Percentiles rank a stretch among this genome's conserved stretches.
phyloP scores from a whole-genome alignment of 2,329 filamentous ascomycete species.

The Fusarium nodosum region DNA sequence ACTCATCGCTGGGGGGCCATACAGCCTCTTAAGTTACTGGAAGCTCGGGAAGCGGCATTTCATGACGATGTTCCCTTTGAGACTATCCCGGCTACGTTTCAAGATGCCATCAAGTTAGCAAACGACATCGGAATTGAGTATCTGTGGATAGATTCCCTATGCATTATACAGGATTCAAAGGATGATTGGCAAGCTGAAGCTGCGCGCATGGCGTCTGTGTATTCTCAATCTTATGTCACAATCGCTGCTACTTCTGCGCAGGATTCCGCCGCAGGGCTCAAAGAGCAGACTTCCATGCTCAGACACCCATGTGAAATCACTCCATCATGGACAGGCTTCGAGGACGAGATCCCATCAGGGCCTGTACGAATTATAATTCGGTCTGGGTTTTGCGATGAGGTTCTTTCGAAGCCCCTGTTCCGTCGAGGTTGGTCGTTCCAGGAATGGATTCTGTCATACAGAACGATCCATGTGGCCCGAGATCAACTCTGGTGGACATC shows the following conservation, averaged over 20 bases:
- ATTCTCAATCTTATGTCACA: slow-evolving; percentile 33
- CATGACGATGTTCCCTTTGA: slow-evolving; percentile 16
- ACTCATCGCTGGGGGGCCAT: slow-evolving; percentile 38
- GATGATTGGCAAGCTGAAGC: slow-evolving; percentile 40
- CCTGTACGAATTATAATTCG: slow-evolving; percentile 31
- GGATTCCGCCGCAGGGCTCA: slow-evolving; percentile 32
- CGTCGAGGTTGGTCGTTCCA: slow-evolving; percentile 40
- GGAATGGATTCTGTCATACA: slow-evolving; percentile 39
- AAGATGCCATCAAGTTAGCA: slow-evolving; percentile 30
- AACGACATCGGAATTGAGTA: slow-evolving; percentile 27
- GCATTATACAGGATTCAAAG: slow-evolving; percentile 40
- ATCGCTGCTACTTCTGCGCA: slow-evolving; percentile 36
- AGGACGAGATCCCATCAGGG: slow-evolving; percentile 13
- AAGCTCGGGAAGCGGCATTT: slow-evolving; percentile 11
- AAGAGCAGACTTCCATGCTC: slow-evolving; percentile 22
- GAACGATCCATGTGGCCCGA: slow-evolving; percentile 35
- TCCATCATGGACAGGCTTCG: slow-evolving; percentile 34
- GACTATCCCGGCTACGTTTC: slow-evolving; percentile 34
- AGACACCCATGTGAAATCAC: slow-evolving; percentile 32
- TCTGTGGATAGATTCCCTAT: slow-evolving; percentile 41
- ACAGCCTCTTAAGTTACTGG: slow-evolving; percentile 30
- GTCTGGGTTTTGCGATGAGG: slow-evolving; percentile 31
- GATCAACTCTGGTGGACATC: slow-evolving; percentile 43
- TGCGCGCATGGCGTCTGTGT: slow-evolving; percentile 39
- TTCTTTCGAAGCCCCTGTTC: slow-evolving; percentile 35